Conservation (phyloP, 2,329 filamentous ascomycete genomes). For the Neospermospora avenae region DNA sequence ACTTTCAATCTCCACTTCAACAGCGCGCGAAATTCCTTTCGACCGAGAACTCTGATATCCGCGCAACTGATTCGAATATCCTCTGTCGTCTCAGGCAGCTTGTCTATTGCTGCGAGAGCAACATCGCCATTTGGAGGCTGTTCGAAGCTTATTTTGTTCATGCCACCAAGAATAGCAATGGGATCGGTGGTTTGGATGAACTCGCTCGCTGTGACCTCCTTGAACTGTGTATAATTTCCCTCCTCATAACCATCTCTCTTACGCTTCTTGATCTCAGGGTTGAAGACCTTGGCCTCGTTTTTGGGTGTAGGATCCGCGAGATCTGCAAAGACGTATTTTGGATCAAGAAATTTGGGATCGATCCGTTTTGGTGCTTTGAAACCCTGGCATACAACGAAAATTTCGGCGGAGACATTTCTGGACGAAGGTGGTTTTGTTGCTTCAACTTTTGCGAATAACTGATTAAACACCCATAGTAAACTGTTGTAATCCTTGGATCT, state of each 20-base stretch:
- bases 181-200: slow-evolving; percentile 94
- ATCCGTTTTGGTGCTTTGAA: slow-evolving; percentile 94
- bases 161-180: slow-evolving; percentile 81
- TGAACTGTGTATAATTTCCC: slow-evolving; percentile 88
- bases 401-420: slow-evolving; percentile 94
- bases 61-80: slow-evolving; percentile 76
- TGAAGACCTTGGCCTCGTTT: slow-evolving; percentile 97
- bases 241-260: slow-evolving; percentile 98
- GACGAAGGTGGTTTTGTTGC: slow-evolving; percentile 96
- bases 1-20: slow-evolving; percentile 88
- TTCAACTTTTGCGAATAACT: slow-evolving; percentile 91
- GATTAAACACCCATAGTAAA: slow-evolving; percentile 95
- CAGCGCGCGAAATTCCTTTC: slow-evolving; percentile 90
- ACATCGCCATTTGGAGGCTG: slow-evolving; percentile 80
- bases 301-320: slow-evolving; percentile 82
- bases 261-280: slow-evolving; percentile 94
- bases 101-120: slow-evolving; percentile 79
- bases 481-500: slow-evolving; percentile 96
- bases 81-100: slow-evolving; percentile 79
- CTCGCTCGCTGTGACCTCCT: slow-evolving; percentile 82
- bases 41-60: slow-evolving; percentile 85
- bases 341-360: slow-evolving; percentile 89
- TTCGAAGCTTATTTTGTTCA: slow-evolving; percentile 81
- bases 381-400: slow-evolving; percentile 94
- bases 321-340: slow-evolving; percentile 87